Evolutionary conservation across 345 rosid species (phyloP), one percentile per base, ranked within the genome.

Genomic region (Clausena lansium): DNA sequence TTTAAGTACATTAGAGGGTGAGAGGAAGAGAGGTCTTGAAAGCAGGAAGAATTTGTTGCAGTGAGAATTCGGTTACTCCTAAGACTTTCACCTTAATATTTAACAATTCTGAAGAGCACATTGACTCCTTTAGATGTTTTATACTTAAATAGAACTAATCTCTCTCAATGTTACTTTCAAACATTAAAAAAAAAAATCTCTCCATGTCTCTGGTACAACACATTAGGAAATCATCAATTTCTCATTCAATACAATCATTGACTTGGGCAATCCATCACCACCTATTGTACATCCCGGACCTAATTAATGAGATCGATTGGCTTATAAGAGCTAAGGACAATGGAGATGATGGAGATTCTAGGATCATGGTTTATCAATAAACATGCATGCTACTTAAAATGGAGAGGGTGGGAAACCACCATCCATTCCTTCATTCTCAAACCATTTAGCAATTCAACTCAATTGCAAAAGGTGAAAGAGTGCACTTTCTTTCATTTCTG

Each of bases 1-100:
- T 45, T 41, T 28, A 11, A 41, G 14, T 6, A 35, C 36, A 45
- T 52, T 70, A 9, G 54, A 52, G 14, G 57, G 36, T 14, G 22
- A 50, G 38, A 61, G 4, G 36, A 69, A 32, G 77, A 63, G 50
- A 78, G 70, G 67, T 25, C 76, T n/a, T 62, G 22, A 77, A 57
- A 74, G 74, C 78, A 82, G 76, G 77, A 73, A 75, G 64, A 67
- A 45, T 59, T 22, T 64, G 70, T 68, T 24, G 78, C 77, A 67
- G 4, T 47, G 36, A 82, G 59, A 66, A 71, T 69, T 58, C 50
- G 62, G 71, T 66, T 65, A 80, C 59, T 75, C 63, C 45, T 70
- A 57, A 25, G 70, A 76, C 67, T 75, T 76, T 70, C 60, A 57
- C 75, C 69, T 6, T 50, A 52, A 47, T 8, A 50, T 68, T 80